Evolutionary conservation across 306 rosid species (phyloP), one percentile per base, ranked within the genome.

Genomic region (Calophaca sinica): DNA sequence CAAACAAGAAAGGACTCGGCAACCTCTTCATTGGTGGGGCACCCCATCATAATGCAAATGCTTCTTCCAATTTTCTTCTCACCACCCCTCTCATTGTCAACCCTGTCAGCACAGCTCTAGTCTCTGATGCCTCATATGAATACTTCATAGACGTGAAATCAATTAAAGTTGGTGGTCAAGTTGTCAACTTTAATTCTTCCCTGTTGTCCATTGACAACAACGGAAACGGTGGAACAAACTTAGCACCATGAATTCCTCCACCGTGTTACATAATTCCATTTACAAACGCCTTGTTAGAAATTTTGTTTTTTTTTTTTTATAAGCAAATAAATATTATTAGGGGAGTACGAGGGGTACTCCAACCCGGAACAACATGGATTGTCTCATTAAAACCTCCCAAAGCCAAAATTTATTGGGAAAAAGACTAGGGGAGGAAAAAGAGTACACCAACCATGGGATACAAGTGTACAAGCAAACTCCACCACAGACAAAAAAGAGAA

Each of bases 181-280:
- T 50, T 46, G 45, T 86, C 3, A 68, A 64, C 67, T 42, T 86
- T 0, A 72, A 80, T 31, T 4, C 85, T 73, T 33, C 80, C 3
- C 52, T 79, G 1, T 32, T 81, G 5, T 44, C 73, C 3, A 38
- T 72, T 68, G 55, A 79, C 62, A 58, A 54, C 3, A 71, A 53
- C 5, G 84, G 80, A 3, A 52, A 52, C 8, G 87, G 84, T 14
- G 81, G 83, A 12, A 80, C 83, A 83, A 83, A 32, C 15, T 80
- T 9, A 77, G 81, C n/a, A 77, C 87, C 0, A 20, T 66, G 32
- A 32, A 42, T 14, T 41, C 58, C 1, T 78, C 58, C 62, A 72
- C 82, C 0, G 13, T 20, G 6, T 31, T 86, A 4, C 84, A 61
- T 9, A 80, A 68, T 57, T 31, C 77, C 3, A 51, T 83, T 7